Conservation (phyloP, 2,329 filamentous ascomycete species). For the Trichoderma sp. region DNA sequence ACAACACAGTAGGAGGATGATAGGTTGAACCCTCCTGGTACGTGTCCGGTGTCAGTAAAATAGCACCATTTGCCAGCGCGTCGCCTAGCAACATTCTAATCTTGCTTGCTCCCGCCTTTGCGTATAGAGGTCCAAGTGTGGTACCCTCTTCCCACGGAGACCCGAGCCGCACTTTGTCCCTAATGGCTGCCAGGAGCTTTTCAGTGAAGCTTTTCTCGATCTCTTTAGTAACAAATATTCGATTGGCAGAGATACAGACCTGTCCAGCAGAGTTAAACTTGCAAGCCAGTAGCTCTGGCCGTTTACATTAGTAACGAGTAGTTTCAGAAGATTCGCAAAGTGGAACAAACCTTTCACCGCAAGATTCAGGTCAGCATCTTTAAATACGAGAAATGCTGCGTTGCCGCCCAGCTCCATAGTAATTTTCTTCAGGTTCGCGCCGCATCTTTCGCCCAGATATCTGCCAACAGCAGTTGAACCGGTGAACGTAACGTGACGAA, state of each 20-base stretch:
- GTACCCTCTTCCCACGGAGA: conserved; percentile 58
- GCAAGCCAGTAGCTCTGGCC: conserved; percentile 60
- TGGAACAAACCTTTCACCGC: conserved; percentile 57
- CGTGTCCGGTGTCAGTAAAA: conserved; percentile 61
- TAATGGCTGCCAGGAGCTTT: background rate
- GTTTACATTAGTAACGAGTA: background rate
- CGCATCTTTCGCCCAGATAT: conserved; percentile 70
- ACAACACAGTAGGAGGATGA: conserved; percentile 73
- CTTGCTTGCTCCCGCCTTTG: conserved; percentile 59
- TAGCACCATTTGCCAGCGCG: conserved; percentile 64
- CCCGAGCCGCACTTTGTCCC: conserved; percentile 65
- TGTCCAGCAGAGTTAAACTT: conserved; percentile 92
- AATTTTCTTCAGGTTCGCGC: conserved; percentile 65
- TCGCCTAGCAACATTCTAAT: conserved; percentile 67
- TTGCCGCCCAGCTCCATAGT: conserved; percentile 73
- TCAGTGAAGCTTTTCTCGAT: conserved; percentile 68
- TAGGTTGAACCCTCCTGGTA: conserved; percentile 56
- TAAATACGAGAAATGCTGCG: conserved; percentile 77
- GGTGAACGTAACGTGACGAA: conserved; percentile 76
- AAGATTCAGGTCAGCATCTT: conserved; percentile 70
- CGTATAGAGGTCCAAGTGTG: conserved; percentile 68
- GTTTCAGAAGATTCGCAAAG: background rate
- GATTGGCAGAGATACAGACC: conserved; percentile 85
- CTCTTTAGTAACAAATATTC: conserved; percentile 72
- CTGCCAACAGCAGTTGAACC: conserved; percentile 57